Evolutionary conservation across 75 land plant genomes (phyloP).

Genomic region (Chamaecyparis obtusa): DNA sequence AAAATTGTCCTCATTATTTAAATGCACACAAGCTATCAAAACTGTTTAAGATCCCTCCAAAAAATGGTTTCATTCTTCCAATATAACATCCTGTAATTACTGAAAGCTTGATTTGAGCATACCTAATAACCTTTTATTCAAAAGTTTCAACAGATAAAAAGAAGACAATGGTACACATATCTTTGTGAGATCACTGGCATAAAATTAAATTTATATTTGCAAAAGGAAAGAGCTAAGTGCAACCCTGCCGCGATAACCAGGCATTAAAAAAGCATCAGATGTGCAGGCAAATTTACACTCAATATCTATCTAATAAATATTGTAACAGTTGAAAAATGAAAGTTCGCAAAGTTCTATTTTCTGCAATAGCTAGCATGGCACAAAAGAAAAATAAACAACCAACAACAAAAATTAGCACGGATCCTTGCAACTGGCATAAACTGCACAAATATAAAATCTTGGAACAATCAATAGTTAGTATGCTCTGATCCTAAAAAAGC

Average conservation of each 20-base stretch:
- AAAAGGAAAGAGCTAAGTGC: background rate
- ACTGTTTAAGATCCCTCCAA: background rate
- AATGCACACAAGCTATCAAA: background rate
- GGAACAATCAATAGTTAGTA: background rate
- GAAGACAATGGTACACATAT: background rate
- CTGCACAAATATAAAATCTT: background rate
- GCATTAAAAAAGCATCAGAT: background rate
- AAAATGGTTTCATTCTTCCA: background rate
- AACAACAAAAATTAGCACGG: background rate
- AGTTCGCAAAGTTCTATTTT: background rate
- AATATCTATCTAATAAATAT: background rate
- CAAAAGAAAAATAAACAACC: background rate
- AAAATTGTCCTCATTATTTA: background rate
- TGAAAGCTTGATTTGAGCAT: background rate
- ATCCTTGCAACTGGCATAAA: background rate
- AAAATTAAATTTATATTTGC: background rate
- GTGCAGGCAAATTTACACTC: background rate
- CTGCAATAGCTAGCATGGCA: background rate
- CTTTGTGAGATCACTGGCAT: background rate
- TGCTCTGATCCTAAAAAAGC: background rate
- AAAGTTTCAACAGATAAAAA: background rate
- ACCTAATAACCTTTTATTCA: background rate
- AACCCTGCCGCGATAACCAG: background rate
- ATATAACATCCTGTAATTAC: background rate
- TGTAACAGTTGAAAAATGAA: background rate